Percentiles rank a stretch among this genome's conserved stretches.
Evolutionary conservation across 257 asterid species (phyloP).

Genomic region (Euphrasia confusa): DNA sequence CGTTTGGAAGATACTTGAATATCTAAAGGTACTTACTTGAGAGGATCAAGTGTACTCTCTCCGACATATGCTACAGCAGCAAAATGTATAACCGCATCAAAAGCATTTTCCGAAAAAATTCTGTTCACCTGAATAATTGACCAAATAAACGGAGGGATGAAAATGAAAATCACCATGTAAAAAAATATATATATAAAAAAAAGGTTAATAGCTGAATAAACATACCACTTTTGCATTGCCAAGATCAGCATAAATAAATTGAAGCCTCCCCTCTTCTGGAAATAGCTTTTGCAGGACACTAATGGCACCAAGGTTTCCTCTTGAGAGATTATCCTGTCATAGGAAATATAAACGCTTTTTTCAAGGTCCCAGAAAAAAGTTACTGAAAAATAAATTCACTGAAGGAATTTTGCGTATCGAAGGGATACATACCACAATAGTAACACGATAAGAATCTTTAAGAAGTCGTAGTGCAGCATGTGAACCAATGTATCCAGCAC

Average conservation of each 20-base stretch:
- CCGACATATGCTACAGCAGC: slow-evolving; percentile 99
- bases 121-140: slow-evolving; percentile 53
- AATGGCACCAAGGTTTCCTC: slow-evolving; percentile 87
- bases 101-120: slow-evolving; percentile 56
- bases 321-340: slow-evolving; percentile 78
- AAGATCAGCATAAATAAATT: slow-evolving; percentile 82
- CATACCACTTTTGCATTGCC: slow-evolving; percentile 80
- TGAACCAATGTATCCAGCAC: slow-evolving; percentile 94
- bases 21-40: slow-evolving; percentile 46
- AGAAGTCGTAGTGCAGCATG: slow-evolving; percentile 86
- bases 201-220: slow-evolving; percentile 18
- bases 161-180: slow-evolving; percentile 18
- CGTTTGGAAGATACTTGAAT: background rate
- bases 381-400: background rate
- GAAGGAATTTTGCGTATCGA: slow-evolving; percentile 2
- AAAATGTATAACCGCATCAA: slow-evolving; percentile 87
- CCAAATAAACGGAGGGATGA: slow-evolving; percentile 19
- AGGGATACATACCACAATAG: slow-evolving; percentile 82
- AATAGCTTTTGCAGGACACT: slow-evolving; percentile 61
- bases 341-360: background rate
- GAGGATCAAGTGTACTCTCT: slow-evolving; percentile 88
- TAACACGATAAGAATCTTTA: slow-evolving; percentile 77
- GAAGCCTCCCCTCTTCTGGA: slow-evolving; percentile 91
- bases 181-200: background rate
- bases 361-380: slow-evolving; percentile 9